Conservation (phyloP, 2,329 filamentous ascomycete genomes). For the Didymella segeticola region DNA sequence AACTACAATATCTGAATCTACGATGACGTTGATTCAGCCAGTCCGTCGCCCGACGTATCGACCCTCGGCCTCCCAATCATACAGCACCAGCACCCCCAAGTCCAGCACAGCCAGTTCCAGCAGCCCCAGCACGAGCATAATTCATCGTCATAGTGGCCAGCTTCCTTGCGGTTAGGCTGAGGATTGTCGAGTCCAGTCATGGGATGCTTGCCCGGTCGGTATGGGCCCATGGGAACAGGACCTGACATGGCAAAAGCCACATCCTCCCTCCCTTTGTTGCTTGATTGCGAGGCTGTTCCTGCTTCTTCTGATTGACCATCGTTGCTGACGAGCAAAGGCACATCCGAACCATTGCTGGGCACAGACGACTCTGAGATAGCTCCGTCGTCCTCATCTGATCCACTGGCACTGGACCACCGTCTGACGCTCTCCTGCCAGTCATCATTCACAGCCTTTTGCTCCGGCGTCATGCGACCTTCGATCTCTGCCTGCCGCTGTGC, state of each 20-base stretch:
- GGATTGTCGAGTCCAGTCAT: background rate
- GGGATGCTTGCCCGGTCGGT: background rate
- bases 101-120: background rate
- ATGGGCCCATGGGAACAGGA: conserved; percentile 2
- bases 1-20: background rate
- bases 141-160: background rate
- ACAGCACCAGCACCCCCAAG: background rate
- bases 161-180: background rate
- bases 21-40: background rate
- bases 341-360: background rate
- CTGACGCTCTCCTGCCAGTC: background rate
- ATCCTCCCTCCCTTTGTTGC: background rate
- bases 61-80: background rate
- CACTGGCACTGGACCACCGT: background rate
- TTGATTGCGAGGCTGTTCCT: background rate
- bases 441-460: background rate
- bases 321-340: background rate
- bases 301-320: background rate
- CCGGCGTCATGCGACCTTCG: background rate
- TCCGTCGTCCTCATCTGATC: background rate
- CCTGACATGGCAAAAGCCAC: background rate
- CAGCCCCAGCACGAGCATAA: background rate
- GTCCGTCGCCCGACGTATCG: background rate
- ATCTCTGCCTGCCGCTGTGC: background rate
- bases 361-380: background rate